A percentile compares a stretch with the other conserved stretches of the same genome.
Evolutionary conservation across 2,329 filamentous ascomycete species (phyloP).

Genomic region (Microcyclospora tardicrescens): DNA sequence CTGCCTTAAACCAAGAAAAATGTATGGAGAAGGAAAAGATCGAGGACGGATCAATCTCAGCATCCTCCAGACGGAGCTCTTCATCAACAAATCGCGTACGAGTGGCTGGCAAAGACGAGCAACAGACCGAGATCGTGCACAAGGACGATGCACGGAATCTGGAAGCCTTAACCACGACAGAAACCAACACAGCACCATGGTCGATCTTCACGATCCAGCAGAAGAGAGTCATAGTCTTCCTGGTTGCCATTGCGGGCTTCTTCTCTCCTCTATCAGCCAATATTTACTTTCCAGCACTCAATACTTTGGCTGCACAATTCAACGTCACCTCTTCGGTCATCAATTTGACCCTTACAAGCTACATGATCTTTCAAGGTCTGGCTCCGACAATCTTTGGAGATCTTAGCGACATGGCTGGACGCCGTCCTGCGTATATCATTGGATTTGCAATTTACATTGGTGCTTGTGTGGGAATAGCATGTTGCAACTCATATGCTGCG

Average conservation of each 20-base stretch:
- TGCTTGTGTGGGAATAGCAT: constrained; percentile 13
- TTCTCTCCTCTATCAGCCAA: constrained; percentile 42
- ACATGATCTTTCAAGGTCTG: constrained; percentile 45
- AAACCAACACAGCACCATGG: constrained; percentile 9
- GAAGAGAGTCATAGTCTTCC: constrained; percentile 37
- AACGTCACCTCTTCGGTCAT: constrained; percentile 28
- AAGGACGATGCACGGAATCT: constrained; percentile 6
- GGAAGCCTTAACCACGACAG: constrained; percentile 7
- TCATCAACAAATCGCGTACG: no score
- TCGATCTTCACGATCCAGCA: constrained; percentile 26
- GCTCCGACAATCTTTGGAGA: constrained; percentile 14
- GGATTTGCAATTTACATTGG: constrained; percentile 13
- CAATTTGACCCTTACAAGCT: constrained; percentile 44
- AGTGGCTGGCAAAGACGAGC: no score
- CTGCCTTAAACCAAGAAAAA: no score
- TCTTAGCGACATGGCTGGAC: constrained; percentile 12
- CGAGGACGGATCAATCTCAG: no score
- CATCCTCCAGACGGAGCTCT: no score
- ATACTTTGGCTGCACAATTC: constrained; percentile 36
- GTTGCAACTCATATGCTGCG: constrained; percentile 8
- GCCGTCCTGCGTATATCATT: constrained; percentile 14
- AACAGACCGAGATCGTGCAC: not conserved
- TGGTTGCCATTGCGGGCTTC: constrained; percentile 37
- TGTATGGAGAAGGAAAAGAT: no score
- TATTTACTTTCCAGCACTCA: constrained; percentile 43